Percentiles rank a stretch among this genome's conserved stretches.
These are phyloP conservation scores for Micractinium sp. DNA, from an alignment of 139 green algal genomes.

Conservation along the genomic window DNA sequence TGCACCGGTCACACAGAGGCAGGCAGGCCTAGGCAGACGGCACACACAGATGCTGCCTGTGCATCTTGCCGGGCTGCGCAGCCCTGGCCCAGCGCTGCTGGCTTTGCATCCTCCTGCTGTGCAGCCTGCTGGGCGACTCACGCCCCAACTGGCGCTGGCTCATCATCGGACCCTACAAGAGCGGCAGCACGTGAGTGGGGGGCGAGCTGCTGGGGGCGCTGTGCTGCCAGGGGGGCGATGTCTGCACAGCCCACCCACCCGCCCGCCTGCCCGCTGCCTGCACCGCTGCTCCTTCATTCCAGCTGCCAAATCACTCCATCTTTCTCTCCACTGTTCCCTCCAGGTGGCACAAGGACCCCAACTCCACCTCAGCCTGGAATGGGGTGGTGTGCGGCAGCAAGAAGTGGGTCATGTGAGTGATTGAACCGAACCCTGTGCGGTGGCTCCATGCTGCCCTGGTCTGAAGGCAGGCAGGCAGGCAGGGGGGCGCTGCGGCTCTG, in stretches of 20 bases:
- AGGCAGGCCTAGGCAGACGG: no score
- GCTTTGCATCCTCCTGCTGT: conserved; percentile 56
- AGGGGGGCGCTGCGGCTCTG: no score
- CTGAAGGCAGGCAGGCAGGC: no score
- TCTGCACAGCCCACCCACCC: background rate
- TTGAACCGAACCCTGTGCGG: no score
- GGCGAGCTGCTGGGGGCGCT: background rate
- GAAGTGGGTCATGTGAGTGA: conserved; percentile 65
- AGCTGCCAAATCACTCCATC: background rate
- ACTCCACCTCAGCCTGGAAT: conserved; percentile 95
- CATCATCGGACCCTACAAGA: conserved; percentile 86
- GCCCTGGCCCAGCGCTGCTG: no score
- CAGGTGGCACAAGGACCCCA: conserved; percentile 80
- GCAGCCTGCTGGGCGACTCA: conserved; percentile 71
- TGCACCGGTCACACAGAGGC: background rate
- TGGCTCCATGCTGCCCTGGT: no score
- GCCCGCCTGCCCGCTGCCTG: background rate
- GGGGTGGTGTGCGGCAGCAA: conserved; percentile 87
- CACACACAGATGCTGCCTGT: no score
- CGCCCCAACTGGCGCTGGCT: conserved; percentile 84
- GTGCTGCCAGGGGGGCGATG: background rate
- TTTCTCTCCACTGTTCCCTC: background rate
- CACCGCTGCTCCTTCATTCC: background rate
- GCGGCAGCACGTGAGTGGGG: conserved; percentile 52
- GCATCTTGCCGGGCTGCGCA: no score